A percentile compares a stretch with the other conserved stretches of the same genome.
Evolutionary conservation across 805 yeast species (phyloP).

Genomic region (Schizosaccharomyces octosporus): DNA sequence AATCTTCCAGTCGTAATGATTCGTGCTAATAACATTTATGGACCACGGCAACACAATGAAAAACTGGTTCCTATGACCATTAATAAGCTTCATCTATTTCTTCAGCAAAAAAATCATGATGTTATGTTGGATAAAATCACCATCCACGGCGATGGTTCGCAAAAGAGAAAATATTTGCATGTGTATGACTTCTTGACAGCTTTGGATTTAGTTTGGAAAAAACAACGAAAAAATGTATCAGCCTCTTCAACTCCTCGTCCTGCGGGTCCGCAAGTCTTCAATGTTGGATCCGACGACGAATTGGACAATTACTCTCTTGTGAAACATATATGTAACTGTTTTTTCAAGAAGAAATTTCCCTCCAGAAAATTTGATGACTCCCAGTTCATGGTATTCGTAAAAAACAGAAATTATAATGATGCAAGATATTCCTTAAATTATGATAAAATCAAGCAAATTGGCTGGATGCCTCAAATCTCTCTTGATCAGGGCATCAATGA

Average conservation of each 20-base stretch:
- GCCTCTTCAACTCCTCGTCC: too few species aligned
- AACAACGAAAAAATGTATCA: not conserved
- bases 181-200: not conserved
- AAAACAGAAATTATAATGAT: not conserved
- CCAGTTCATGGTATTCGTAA: not conserved
- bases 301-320: not conserved
- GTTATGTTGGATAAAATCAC: not conserved
- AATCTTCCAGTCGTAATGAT: not conserved
- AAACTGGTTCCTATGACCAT: not conserved
- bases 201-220: not conserved
- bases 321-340: not conserved
- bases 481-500: not conserved
- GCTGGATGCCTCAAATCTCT: not conserved
- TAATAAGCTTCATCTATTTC: not conserved
- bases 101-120: not conserved
- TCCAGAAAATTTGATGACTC: not conserved
- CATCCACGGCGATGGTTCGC: not conserved
- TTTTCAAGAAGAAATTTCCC: not conserved
- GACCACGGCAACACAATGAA: not conserved
- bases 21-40: not conserved
- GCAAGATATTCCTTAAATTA: not conserved
- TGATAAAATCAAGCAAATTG: not conserved
- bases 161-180: not conserved
- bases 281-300: not conserved
- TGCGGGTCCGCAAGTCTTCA: not conserved